phyloP scores from a whole-genome alignment of 768 basidiomycete genomes.

The Pleurotus giganteus region DNA sequence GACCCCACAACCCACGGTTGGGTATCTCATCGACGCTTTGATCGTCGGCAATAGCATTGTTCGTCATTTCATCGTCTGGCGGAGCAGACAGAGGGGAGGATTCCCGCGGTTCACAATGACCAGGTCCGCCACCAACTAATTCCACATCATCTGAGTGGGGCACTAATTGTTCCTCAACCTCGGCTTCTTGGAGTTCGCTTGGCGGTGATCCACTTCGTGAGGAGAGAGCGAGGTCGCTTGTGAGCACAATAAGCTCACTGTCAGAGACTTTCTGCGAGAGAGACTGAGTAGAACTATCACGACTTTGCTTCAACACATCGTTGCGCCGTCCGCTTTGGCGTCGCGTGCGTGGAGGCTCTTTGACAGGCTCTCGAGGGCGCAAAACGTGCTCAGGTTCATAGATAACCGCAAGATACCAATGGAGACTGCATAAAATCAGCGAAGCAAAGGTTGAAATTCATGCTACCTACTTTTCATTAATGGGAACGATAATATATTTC shows the following conservation, averaged over 20 bases:
- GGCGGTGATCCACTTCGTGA: constrained; percentile 8
- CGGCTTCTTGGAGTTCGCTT: constrained; percentile 11
- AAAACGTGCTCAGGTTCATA: constrained; percentile 71
- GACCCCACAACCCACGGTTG: not conserved
- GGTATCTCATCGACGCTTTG: not conserved
- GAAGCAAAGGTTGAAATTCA: not conserved
- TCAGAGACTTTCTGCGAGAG: not conserved
- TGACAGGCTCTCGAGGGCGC: constrained; percentile 32
- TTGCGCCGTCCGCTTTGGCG: constrained; percentile 15
- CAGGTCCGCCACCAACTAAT: constrained; percentile 1
- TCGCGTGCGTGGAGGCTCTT: constrained; percentile 14
- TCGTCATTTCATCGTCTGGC: constrained; percentile 10
- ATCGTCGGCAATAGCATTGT: not conserved
- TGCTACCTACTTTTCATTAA: constrained; percentile 84
- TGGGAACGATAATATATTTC: constrained; percentile 91
- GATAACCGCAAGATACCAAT: constrained; percentile 98
- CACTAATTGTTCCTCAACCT: constrained; percentile 2
- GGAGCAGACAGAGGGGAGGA: not conserved
- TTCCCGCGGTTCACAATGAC: not conserved
- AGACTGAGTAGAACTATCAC: not conserved
- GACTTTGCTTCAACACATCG: constrained; percentile 4
- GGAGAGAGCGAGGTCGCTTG: not conserved
- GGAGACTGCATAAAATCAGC: constrained; percentile 43
- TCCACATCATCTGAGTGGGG: constrained; percentile 1
- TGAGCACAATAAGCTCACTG: constrained; percentile 1